Evolutionary conservation across 495 filamentous ascomycete species (phyloP), one percentile per base, ranked within the genome.

Genomic region (Aspergillus biplanus): DNA sequence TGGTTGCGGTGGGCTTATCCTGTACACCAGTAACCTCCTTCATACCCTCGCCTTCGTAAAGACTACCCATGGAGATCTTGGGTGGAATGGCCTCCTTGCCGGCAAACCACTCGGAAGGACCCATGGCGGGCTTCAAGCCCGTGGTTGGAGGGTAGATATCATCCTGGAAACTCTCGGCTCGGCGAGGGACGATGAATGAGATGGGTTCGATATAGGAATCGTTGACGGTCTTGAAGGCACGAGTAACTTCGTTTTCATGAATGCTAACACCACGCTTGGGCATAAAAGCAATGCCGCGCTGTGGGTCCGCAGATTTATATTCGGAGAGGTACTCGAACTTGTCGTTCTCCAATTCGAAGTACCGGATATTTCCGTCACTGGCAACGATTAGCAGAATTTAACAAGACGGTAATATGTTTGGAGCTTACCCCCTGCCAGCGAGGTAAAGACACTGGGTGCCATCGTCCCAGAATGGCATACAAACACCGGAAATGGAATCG

Each of bases 401-500:
- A 50, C 73, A 33, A 5, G 31, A 37, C 50, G 16, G 9, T 4
- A 18, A 2, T 6, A 12, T 5, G 31, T 35, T 34, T 12, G 34
- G 27, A 8, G 82, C 90, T 80, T 77, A 96, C 92, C 94, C 95
- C 81, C 97, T 96, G 64, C 95, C 95, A 59, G 96, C 95, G 63
- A 98, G 81, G 75, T 97, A 99, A 68, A 99, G 79, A 64, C 91
- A 93, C 74, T 92, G 91, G 7, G 91, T 96, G 39, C 92, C 90
- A 55, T 98, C 96, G 73, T 99, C 95, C 95, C 95, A 99, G 86
- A 99, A 99, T 6, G 95, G 95, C 92, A 99, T 98, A 82, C 92
- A 96, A 50, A 99, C 92, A 69, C 96, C 96, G 16, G 94, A 97
- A 65, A 97, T 96, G 32, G 92, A 92, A 74, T 98, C 96, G 52